These are phyloP conservation scores for Yarrowia sp. DNA, from an alignment of 805 yeast genomes.

Conservation along the genomic window DNA sequence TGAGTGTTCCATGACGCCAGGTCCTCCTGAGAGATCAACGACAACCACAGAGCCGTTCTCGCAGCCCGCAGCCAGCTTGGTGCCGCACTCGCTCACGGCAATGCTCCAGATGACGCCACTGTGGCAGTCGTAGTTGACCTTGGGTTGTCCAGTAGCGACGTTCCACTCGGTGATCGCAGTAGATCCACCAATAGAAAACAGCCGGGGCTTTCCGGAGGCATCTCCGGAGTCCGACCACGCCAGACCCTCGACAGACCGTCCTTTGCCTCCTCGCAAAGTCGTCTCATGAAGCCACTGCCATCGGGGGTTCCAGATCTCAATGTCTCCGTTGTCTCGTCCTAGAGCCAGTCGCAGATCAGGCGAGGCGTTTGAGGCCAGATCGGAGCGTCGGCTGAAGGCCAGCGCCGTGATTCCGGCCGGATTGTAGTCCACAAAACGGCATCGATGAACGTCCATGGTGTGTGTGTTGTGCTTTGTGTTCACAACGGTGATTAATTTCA, in stretches of 20 bases:
- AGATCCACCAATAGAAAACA: constrained; percentile 94
- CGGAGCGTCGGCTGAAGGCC: constrained; percentile 66
- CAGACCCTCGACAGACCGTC: constrained; percentile 86
- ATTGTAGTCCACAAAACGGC: constrained; percentile 87
- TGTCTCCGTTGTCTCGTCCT: constrained; percentile 92
- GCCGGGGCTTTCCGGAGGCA: constrained; percentile 57
- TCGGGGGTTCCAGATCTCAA: constrained; percentile 87
- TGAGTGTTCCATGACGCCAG: constrained; percentile 80
- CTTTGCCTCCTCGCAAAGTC: constrained; percentile 77
- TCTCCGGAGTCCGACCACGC: constrained; percentile 71
- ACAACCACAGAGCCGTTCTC: constrained; percentile 92
- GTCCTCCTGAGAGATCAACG: constrained; percentile 83
- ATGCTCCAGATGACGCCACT: constrained; percentile 95
- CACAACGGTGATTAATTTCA: no score
- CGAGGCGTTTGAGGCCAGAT: constrained; percentile 49
- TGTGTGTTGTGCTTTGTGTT: not conserved
- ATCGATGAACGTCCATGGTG: constrained; percentile 80
- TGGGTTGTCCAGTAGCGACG: constrained; percentile 71
- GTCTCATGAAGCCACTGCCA: constrained; percentile 77
- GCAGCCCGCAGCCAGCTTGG: constrained; percentile 85
- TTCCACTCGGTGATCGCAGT: constrained; percentile 94
- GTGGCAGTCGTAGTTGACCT: constrained; percentile 81
- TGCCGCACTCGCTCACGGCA: constrained; percentile 65
- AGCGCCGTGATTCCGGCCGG: constrained; percentile 85
- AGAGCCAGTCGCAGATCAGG: constrained; percentile 74